Evolutionary conservation across 192 early-diverging fungal genomes (phyloP).

Genomic region (Backusella circina): DNA sequence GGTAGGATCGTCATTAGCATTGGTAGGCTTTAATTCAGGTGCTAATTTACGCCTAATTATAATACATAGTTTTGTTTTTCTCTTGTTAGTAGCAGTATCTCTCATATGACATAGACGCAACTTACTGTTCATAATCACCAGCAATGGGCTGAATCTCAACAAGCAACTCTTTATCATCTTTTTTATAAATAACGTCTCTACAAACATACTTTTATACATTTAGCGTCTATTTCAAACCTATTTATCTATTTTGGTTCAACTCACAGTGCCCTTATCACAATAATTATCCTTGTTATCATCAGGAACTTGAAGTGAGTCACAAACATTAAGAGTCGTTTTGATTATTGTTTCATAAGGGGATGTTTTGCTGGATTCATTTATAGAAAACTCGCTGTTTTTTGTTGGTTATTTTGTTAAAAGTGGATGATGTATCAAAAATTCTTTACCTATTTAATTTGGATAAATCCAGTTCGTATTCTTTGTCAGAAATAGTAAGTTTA

Average conservation of each 20-base stretch:
- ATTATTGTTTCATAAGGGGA: constrained; percentile 5
- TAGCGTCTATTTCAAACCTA: neutral
- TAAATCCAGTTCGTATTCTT: constrained; percentile 17
- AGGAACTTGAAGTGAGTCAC: constrained; percentile 16
- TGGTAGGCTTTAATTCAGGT: constrained; percentile 4
- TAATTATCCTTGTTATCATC: neutral
- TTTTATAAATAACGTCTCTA: neutral
- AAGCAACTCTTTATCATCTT: neutral
- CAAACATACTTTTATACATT: constrained; percentile 2
- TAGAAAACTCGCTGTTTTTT: neutral
- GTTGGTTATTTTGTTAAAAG: neutral
- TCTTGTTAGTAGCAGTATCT: neutral
- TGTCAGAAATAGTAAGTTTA: constrained; percentile 5
- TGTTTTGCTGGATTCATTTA: neutral
- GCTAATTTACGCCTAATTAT: neutral
- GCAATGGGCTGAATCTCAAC: constrained; percentile 17
- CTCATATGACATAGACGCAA: neutral
- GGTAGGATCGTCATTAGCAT: constrained; percentile 14
- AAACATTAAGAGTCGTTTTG: constrained; percentile 18
- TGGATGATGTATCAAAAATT: neutral
- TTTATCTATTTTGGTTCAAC: neutral
- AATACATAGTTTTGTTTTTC: too few relatives aligned
- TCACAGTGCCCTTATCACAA: constrained; percentile 26
- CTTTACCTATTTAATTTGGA: constrained; percentile 24
- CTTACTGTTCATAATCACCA: constrained; percentile 16